Evolutionary conservation across 2,329 filamentous ascomycete genomes (phyloP), one percentile per base, ranked within the genome.

Genomic region (Sporothrix curviconia): DNA sequence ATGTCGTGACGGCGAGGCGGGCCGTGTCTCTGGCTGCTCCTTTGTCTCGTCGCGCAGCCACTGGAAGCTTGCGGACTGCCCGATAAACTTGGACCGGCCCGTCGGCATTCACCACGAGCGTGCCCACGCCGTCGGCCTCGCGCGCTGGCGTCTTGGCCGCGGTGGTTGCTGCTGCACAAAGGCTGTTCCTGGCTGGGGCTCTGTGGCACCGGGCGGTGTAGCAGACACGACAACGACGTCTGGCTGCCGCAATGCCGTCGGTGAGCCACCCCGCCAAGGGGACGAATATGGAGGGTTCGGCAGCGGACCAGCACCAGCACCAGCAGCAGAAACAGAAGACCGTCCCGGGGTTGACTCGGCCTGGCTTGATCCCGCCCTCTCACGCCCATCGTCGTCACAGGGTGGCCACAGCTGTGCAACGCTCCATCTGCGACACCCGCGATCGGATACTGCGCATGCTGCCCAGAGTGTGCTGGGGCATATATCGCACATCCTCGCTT

Each of bases 391-490:
- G 2, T 28, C 25, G 36, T 42, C 50, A 30, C 24, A 42, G 6
- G 36, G 36, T 24, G 34, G 36, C 50, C 50, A 40, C 36, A 28
- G 22, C 36, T 42, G 50, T n/a, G 2, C n/a, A 14, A 2, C 37
- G 36, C 24, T 53, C 50, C 22, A 53, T 36, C 25, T 53, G 36
- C 11, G 50, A 40, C 22, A 53, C 50, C 5, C 50, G 50, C 34
- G 50, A 53, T 14, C 50, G 50, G 37, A 53, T 53, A 24, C 50
- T 53, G 34, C 37, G 34, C 50, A 53, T 53, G 50, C 50, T 53
- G 14, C 50, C 50, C 15, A 53, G 50, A 3, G 50, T 53, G 22
- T 53, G 50, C 50, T 42, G 50, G 50, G 50, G 15, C 50, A 53
- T 14, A 53, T 53, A 14, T 53, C 11, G 50, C 50, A 7, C 50